Evolutionary conservation across 2,329 filamentous ascomycete genomes (phyloP), one percentile per base, ranked within the genome.

Genomic region (Meredithiella fracta): DNA sequence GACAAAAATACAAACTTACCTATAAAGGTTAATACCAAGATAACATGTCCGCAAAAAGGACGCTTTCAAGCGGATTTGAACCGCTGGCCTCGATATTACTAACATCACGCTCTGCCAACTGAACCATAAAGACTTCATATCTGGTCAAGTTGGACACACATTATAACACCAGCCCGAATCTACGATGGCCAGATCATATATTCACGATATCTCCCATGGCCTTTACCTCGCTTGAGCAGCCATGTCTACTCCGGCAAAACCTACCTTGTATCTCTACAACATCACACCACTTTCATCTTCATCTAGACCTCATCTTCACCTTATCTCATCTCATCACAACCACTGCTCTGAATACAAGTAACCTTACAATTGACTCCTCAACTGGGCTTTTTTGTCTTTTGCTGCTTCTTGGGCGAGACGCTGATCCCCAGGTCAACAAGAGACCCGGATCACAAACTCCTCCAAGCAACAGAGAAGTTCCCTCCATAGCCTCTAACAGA

Each of bases 51-150:
- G 22, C n/a, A 25, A 49, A 44, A 17, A 47, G n/a, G 15, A n/a
- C 44, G 54, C 54, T 47, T 56, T 56, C 47, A 56, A 51, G 49
- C 54, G 54, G 54, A 56, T 52, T 56, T 56, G 54, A 56, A 56
- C 47, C 54, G 49, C 49, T 52, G 54, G 52, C 54, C 38, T 52
- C 49, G 54, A 56, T 47, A 56, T 52, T 47, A 56, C 54, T 56
- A 52, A 47, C 52, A 37, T 56, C 54, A 37, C 54, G 47, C 49
- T 52, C 54, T 52, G 54, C 47, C 54, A 56, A 56, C 49, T 56
- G 54, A 56, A 37, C 59, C 54, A 51, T 54, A 47, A 54, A 58
- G 44, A 22, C 17, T 34, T 15, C 3, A 34, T 51, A 14, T 51
- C 26, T 37, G 29, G 29, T 11, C 29, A 34, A 34, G 5, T 11